Base-by-base conservation (phyloP, 2,329 filamentous ascomycete species). In the Claviceps sorghi region DNA sequence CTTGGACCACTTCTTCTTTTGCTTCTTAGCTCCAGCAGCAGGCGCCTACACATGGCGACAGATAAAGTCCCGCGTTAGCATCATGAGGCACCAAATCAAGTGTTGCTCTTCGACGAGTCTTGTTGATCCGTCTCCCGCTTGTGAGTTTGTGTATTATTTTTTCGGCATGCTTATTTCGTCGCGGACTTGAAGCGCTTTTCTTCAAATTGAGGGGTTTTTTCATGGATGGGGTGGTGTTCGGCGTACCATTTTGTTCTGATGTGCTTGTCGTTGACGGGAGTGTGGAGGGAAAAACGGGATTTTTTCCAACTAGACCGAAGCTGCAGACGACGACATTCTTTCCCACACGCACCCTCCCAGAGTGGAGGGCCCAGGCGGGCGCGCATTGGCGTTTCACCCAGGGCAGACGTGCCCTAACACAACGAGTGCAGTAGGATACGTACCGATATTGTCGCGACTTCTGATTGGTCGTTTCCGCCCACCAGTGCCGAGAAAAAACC, bases 1-100 rank as follows among this genome's bases (percentile, higher is more conserved):
- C 67, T 72, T 72, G 57, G 70, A 72, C 71, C 71, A 73, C 71
- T 74, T 72, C 69, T 73, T 73, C 70, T 73, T 74, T 67, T 73
- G 70, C 68, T 73, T 73, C 69, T 72, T 72, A 64, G 65, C 69
- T 69, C 69, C 69, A 64, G 69, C 67, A 64, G 70, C 69, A 61
- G 69, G 67, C 64, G 69, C 69, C 70, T 71, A 57, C 53, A 38
- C 53, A 55, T 13, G 43, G 29, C 11, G 43, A 38, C 21, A 48
- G 32, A 29, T 17, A 36, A 26, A 47, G 42, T 44, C 48, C 29
- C 19, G 46, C 46, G 49, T 56, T 29, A 55, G 51, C 49, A 52
- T 49, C 5, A 49, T 48, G 41, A 53, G 52, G 52, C 57, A 65
- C 58, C 60, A 57, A 57, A 63, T 58, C 60, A 57, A 57, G 15